Base-by-base conservation (phyloP, 2,329 filamentous ascomycete species). In the Onygenales sp. region DNA sequence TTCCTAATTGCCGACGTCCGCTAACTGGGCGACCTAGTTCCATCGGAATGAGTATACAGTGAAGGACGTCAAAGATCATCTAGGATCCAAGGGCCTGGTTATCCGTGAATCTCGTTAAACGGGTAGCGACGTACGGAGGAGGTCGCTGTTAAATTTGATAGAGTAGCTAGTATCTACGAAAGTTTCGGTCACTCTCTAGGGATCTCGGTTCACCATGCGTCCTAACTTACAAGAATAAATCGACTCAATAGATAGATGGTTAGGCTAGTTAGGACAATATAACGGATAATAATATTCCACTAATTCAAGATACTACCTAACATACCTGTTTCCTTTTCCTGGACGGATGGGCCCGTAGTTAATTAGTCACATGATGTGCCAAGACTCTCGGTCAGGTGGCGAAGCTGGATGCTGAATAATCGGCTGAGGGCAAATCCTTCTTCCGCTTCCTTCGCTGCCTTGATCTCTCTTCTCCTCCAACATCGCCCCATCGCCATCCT, bases 31-130 rank as follows among this genome's bases (percentile, higher is more conserved):
- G 31, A 43, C 52, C 39, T 55, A 83, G 80, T 98, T 98, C 72
- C 93, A 98, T 74, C 78, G 93, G 48, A 88, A 86, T 39, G 92
- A 98, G 74, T 98, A 92, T 70, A 95, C 91, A 0, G 92, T 98
- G 13, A 85, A 84, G 68, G 85, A 97, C 65, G 93, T 98, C 47
- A 98, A 98, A 73, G 86, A 94, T 55, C 81, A 87, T 64, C 70
- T 98, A 55, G 76, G 77, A 27, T 76, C 79, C 37, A 81, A 84
- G 64, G 88, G 88, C 0, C 76, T 95, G 54, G 69, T 88, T 54
- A 86, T 96, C n/a, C 80, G 93, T 57, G 81, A 83, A 54, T 89
- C 86, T 63, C 3, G 21, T 27, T 27, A 27, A 27, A 5, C 3
- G 4, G 21, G 21, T 27, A 27, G 3, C 21, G 21, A 27, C 21